Base-by-base conservation (phyloP, 495 filamentous ascomycete genomes). In the Trichoderma reesei region DNA sequence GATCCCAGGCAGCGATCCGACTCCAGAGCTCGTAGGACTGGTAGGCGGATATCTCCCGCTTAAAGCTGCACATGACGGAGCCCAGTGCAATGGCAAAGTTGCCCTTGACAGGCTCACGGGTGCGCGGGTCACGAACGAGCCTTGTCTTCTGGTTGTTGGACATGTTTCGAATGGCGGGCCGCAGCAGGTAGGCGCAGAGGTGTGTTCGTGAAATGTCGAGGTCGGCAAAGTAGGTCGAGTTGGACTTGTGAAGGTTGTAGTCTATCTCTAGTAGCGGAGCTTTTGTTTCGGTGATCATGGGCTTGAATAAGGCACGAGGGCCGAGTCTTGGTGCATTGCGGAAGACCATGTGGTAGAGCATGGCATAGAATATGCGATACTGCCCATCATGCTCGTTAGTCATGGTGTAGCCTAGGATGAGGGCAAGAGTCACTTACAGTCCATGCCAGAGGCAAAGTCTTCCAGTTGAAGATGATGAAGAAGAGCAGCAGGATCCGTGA, bases 191-290 rank as follows among this genome's bases (percentile, higher is more conserved):
- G 5, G 75, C 72, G 42, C 79, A 75, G 2, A 89, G 76, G 67
- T 90, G 84, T 0, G 83, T 84, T 14, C 90, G 86, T 48, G 81
- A 79, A 48, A 90, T 80, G 73, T 93, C 90, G 16, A 92, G 82
- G 73, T 93, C 90, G 69, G 86, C 77, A 73, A 92, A 92, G 80
- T 90, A 94, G 4, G 90, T 94, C 63, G 78, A 83, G 77, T 94
- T 94, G 68, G 83, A 87, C 71, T 94, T 94, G 82, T 94, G 90
- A 42, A 90, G 65, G 78, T 94, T 93, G 76, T 90, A 88, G 75
- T 94, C 90, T 69, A 82, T 85, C 72, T 94, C 90, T 68, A 83
- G 79, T 13, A 89, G 72, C 0, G 83, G 77, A 44, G 84, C 82
- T 68, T 82, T 81, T 18, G 82, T 80, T 16, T 77, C 72, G 16